phyloP scores from a whole-genome alignment of 2,329 filamentous ascomycete species.

The Alternaria angustiovoidea region DNA sequence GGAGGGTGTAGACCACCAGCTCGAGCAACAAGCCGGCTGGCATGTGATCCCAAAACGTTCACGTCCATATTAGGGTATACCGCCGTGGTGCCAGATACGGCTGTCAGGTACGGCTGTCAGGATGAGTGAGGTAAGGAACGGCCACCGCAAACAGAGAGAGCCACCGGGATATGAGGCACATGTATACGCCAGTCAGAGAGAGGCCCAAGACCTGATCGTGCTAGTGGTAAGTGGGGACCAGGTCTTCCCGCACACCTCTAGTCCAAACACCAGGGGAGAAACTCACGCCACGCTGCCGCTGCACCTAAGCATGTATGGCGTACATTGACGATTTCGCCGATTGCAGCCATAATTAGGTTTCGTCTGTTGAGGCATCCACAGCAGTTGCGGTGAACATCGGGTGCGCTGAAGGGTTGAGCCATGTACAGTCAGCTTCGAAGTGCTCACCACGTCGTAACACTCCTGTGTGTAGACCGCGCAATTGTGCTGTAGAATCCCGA shows the following conservation, averaged over 20 bases:
- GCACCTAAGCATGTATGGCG: neutral
- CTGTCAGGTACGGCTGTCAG: neutral
- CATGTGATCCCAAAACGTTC: slow-evolving; percentile 6
- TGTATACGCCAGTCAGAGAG: slow-evolving; percentile 20
- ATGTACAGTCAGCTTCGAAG: neutral
- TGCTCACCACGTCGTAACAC: neutral
- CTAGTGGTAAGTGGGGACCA: slow-evolving; percentile 19
- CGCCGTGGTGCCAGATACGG: neutral
- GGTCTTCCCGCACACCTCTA: slow-evolving; percentile 10
- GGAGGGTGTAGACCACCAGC: slow-evolving; percentile 49
- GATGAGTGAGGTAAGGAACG: neutral
- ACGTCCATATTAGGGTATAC: slow-evolving; percentile 14
- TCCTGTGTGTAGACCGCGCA: neutral
- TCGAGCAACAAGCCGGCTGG: slow-evolving; percentile 27
- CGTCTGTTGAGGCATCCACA: neutral
- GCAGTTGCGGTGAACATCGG: neutral
- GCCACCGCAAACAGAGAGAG: slow-evolving; percentile 3
- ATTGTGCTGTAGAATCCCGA: neutral
- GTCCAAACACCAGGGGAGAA: slow-evolving; percentile 13
- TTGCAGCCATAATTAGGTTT: neutral
- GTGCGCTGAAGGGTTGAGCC: neutral
- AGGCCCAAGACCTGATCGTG: slow-evolving; percentile 6
- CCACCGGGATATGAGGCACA: slow-evolving; percentile 6
- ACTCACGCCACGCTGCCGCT: slow-evolving; percentile 7
- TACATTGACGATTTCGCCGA: neutral